Evolutionary conservation across 805 yeast genomes (phyloP), one percentile per base, ranked within the genome.

Genomic region (Hanseniaspora lachancei): DNA sequence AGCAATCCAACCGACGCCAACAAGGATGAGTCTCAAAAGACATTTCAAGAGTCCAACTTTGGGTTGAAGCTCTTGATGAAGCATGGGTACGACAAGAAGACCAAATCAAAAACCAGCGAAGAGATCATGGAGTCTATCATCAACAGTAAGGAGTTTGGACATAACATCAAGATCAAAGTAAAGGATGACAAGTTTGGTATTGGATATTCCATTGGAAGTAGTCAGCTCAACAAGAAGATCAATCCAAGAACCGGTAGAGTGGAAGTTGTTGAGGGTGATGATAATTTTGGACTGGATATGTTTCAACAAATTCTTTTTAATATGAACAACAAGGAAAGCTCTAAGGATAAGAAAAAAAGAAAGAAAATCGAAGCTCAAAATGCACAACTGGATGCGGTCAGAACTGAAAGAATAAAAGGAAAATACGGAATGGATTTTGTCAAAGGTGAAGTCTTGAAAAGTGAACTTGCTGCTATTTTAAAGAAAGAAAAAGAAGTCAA

Each of bases 221-320:
- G 95, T n/a, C 81, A 78, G 60, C 71, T 83, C 44, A 78, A 80
- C 13, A 75, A 76, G 62, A 75, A 76, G 55, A 29, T 53, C 23
- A 53, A 53, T 32, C 50, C 56, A 15, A 53, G 56, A 53, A 53
- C 56, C 10, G 56, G 56, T 5, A 53, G 34, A 46, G 56, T 53
- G 15, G 56, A 53, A 6, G 41, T 46, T 32, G 49, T 46, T 20
- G 74, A 73, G 43, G 77, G 78, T 61, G 77, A 72, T 46, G 93
- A 83, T 61, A 86, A 79, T 60, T 80, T 82, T 62, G 96, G 97
- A 3, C 74, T 91, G 43, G 97, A 93, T 67, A 95, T 84, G 3
- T 91, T 93, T 66, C 98, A 91, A 71, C 77, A 95, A 62, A 78
- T 91, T 47, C 72, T 91, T 59, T 97, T 97, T 12, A 78, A 89